Base-by-base conservation (phyloP, 305 asterid genomes). In the Solanum hybrid region DNA sequence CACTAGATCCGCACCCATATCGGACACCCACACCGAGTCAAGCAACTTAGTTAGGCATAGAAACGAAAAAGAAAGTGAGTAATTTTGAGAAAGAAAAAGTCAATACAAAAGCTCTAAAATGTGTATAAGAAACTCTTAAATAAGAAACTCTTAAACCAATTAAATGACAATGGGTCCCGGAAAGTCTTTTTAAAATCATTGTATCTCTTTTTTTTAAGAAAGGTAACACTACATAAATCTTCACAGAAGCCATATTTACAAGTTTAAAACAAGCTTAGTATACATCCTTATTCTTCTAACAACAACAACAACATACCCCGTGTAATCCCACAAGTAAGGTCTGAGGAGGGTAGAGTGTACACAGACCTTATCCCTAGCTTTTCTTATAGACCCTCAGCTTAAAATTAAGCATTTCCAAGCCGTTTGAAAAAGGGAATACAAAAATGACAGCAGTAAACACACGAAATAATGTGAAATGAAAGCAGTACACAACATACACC, bases 101-200 rank as follows among this genome's bases (percentile, higher is more conserved):
- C 88, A 85, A 85, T 85, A 57, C 73, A 85, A 18, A 80, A 36
- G 28, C 86, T 80, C 61, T 80, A n/a, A 79, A 80, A 80, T 80
- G 86, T 14, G 61, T n/a, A n/a, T 37, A 80, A 57, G 46, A 85
- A 85, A 85, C 87, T 46, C 73, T 16, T 42, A 28, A 46, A 18
- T 34, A 77, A 42, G 39, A 82, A 82, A 82, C 88, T 51, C 76
- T 20, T 51, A 31, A 57, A 85, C 46, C 31, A 36, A 0, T 57
- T 85, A 85, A 57, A 51, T 51, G 31, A 29, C 14, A 57, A 51
- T 84, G 88, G 29, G 40, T 84, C 75, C 29, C 40, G 3, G 22
- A 84, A 31, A 84, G 75, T 20, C 40, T 84, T 20, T 84, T 39
- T 13, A 81, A 40, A 81, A 81, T 14, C 36, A 36, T 40, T n/a